Base-by-base conservation (phyloP, 441 rosid genomes). In the Isatis lusitanica region DNA sequence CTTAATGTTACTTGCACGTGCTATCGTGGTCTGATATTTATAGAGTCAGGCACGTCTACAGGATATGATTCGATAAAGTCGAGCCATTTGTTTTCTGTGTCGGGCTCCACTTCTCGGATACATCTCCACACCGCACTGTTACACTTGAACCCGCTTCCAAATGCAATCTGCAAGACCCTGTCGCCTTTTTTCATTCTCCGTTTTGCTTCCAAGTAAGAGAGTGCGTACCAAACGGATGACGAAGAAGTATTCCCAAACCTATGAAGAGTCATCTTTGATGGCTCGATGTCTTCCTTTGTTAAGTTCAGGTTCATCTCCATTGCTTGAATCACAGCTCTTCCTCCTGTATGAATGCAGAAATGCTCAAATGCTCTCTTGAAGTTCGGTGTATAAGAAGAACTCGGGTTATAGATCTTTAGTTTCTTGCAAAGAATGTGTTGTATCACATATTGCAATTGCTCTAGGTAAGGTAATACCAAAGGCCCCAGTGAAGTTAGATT, bases 61-160 rank as follows among this genome's bases (percentile, higher is more conserved):
- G 74, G 80, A 35, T 72, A 77, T 5, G 74, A 66, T 2, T 77
- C 60, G 8, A 77, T 72, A 18, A 62, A 66, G 42, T 73, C 74
- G 3, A 68, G 52, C 78, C 81, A 78, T 73, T 60, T 66, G 70
- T 77, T 77, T 24, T 38, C 69, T 35, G 21, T 43, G 7, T 47
- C 70, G 4, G 77, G 77, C 61, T 62, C 66, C 35, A 77, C 56
- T 18, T 68, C 39, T 30, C 47, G 64, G 18, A 66, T 68, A 51
- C 97, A 91, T 85, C 83, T 93, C 98, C 97, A 93, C 12, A 93
- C 97, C 0, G 94, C 97, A 68, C 97, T 91, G 80, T 86, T 94
- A 73, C 98, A 93, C 83, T 93, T 93, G 48, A 93, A 93, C 50
- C 98, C 97, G 78, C 98, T 90, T n/a, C 98, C 98, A 24, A 93